These are phyloP conservation scores for Colletotrichum shisoi DNA, from an alignment of 2,329 filamentous ascomycete genomes.

Conservation along the genomic window DNA sequence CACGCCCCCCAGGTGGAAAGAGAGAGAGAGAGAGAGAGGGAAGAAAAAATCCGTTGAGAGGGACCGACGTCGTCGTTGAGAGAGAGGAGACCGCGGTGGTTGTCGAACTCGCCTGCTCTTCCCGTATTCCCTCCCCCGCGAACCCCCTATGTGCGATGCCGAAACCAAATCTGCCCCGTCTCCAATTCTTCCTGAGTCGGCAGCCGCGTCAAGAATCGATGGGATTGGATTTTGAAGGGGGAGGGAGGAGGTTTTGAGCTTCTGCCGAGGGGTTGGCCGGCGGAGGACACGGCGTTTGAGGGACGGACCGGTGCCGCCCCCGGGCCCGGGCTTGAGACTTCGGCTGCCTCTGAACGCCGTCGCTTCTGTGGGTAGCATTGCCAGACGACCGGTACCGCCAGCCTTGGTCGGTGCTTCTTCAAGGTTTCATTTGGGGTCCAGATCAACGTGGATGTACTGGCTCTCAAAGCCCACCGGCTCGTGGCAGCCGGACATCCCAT, in stretches of 20 bases:
- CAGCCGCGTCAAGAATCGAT: background rate
- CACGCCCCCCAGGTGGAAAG: background rate
- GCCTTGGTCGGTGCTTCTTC: too few relatives aligned
- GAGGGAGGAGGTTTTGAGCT: background rate
- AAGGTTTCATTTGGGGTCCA: too few relatives aligned
- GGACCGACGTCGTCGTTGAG: too few relatives aligned
- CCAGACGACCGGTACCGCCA: too few relatives aligned
- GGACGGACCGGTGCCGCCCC: background rate
- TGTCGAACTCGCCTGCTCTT: too few relatives aligned
- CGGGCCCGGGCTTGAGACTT: background rate
- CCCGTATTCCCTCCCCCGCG: too few relatives aligned
- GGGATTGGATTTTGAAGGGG: background rate
- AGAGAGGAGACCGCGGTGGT: too few relatives aligned
- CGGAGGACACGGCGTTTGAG: background rate
- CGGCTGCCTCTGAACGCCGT: background rate
- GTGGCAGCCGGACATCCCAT: too few relatives aligned
- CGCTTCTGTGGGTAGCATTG: background rate
- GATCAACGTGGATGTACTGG: too few relatives aligned
- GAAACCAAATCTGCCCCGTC: background rate
- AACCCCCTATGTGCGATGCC: background rate
- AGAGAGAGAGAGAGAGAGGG: background rate
- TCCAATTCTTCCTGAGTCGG: too few relatives aligned
- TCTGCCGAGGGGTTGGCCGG: background rate
- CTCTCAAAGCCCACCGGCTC: too few relatives aligned
- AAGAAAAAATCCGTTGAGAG: background rate